These are phyloP conservation scores for Polyporus arcularius DNA, from an alignment of 768 basidiomycete genomes.

Conservation along the genomic window DNA sequence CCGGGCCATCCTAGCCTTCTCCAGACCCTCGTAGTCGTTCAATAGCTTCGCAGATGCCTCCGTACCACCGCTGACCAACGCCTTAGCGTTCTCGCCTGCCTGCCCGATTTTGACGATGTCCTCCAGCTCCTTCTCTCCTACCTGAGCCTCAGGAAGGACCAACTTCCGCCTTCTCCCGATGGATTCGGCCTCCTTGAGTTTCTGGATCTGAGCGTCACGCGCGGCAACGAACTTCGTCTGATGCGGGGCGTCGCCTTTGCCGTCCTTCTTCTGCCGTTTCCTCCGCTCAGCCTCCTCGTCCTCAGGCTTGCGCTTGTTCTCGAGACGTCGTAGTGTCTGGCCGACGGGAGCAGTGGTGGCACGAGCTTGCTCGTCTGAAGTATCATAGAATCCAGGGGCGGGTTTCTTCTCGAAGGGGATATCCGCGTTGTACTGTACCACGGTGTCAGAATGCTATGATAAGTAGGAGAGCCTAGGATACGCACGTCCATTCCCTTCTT, in stretches of 20 bases:
- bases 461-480: conserved; percentile 14
- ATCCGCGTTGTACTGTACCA: conserved; percentile 89
- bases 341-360: conserved; percentile 88
- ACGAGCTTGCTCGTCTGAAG: conserved; percentile 89
- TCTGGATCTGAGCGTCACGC: conserved; percentile 96
- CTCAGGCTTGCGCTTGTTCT: conserved; percentile 94
- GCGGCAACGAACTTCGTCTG: conserved; percentile 97
- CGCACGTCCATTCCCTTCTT: conserved; percentile 97
- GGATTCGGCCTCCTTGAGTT: conserved; percentile 95
- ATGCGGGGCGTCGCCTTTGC: conserved; percentile 59
- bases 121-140: conserved; percentile 92
- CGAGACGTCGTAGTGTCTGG: conserved; percentile 85
- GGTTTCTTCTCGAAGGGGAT: conserved; percentile 98
- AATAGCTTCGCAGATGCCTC: conserved; percentile 85
- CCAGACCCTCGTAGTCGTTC: conserved; percentile 91
- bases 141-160: conserved; percentile 85
- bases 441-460: conserved; percentile 10
- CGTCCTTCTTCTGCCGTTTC: conserved; percentile 71
- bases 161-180: conserved; percentile 87
- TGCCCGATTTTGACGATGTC: conserved; percentile 99
- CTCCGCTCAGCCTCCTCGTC: conserved; percentile 92
- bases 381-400: conserved; percentile 96
- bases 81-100: conserved; percentile 86
- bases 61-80: conserved; percentile 77
- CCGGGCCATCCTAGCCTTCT: conserved; percentile 86